Conservation (phyloP, 2,329 filamentous ascomycete species). For the Trichoderma breve region DNA sequence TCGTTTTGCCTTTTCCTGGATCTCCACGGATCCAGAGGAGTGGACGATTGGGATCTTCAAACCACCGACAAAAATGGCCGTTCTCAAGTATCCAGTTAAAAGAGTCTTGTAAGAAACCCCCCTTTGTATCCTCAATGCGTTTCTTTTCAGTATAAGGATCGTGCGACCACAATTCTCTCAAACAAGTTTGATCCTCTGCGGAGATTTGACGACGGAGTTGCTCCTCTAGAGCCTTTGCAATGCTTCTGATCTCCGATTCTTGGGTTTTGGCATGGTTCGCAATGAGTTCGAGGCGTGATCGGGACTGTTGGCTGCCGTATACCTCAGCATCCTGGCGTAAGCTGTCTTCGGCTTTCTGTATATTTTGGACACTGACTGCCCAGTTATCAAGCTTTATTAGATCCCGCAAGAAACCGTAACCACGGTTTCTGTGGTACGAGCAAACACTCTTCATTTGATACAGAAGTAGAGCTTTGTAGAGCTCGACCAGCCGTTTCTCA, state of each 20-base stretch:
- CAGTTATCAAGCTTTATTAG: constrained; percentile 36
- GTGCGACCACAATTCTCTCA: neutral
- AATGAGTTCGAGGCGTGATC: neutral
- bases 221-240: neutral
- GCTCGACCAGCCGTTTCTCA: constrained; percentile 30
- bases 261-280: neutral
- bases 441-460: constrained; percentile 43
- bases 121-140: neutral
- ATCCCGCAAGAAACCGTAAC: constrained; percentile 30
- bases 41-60: constrained; percentile 12
- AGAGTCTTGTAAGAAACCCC: neutral
- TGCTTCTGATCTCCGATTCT: neutral
- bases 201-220: neutral
- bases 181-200: neutral
- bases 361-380: constrained; percentile 30
- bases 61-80: neutral
- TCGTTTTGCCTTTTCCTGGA: constrained; percentile 46
- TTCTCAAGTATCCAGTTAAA: neutral
- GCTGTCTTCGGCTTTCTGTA: constrained; percentile 31
- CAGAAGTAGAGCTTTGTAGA: constrained; percentile 40
- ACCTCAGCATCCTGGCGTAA: constrained; percentile 21
- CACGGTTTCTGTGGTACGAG: constrained; percentile 34
- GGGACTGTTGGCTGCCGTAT: constrained; percentile 10
- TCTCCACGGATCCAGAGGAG: constrained; percentile 41
- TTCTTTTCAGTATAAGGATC: neutral